phyloP scores from a whole-genome alignment of 2,329 filamentous ascomycete species.

The Pestalotiopsis sp. region DNA sequence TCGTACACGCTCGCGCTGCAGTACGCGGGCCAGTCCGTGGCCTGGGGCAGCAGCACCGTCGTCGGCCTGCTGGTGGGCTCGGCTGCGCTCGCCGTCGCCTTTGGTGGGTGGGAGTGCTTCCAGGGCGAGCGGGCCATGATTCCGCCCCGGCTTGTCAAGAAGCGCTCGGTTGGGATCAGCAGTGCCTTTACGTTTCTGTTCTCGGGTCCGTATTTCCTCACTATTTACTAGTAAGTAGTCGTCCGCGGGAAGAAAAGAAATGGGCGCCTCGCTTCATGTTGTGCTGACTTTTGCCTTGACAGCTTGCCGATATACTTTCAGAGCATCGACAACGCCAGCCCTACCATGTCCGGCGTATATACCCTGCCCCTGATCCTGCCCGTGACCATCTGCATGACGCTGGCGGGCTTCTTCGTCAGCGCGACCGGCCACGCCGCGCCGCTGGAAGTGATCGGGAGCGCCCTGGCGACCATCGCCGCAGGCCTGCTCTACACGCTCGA shows the following conservation, averaged over 20 bases:
- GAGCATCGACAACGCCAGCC: not conserved
- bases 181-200: conserved; percentile 35
- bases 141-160: conserved; percentile 41
- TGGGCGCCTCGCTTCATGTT: not conserved
- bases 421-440: conserved; percentile 48
- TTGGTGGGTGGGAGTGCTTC: conserved; percentile 40
- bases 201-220: conserved; percentile 35
- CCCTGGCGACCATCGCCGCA: conserved; percentile 38
- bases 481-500: conserved; percentile 45
- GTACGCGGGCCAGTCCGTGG: conserved; percentile 37
- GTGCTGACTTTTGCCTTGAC: conserved; percentile 23
- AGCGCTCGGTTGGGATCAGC: conserved; percentile 40
- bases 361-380: conserved; percentile 44
- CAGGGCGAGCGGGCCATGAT: conserved; percentile 41
- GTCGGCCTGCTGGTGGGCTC: conserved; percentile 46
- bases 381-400: conserved; percentile 42
- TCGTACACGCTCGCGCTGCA: conserved; percentile 35
- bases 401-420: conserved; percentile 38
- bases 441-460: conserved; percentile 41
- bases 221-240: not conserved
- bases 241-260: not conserved
- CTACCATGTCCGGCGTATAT: conserved; percentile 43
- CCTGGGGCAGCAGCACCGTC: conserved; percentile 44
- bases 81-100: conserved; percentile 41
- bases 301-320: not conserved